These are phyloP conservation scores for Drosera capensis DNA, from an alignment of 148 eudicot genomes.

Conservation along the genomic window DNA sequence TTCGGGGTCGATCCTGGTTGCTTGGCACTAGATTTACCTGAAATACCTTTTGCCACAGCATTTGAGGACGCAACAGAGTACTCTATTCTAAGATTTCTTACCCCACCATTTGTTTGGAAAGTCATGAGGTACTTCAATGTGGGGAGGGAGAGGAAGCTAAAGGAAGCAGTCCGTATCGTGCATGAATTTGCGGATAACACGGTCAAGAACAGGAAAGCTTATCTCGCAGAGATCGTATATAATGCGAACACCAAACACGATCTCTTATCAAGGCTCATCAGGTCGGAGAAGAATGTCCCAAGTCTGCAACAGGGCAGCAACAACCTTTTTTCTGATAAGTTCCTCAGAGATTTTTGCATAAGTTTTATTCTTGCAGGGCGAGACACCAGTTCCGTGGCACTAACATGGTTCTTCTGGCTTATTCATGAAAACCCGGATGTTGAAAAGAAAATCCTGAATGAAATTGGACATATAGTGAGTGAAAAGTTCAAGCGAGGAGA, in stretches of 20 bases:
- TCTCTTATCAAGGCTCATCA: slow-evolving; percentile 39
- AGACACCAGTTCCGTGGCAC: slow-evolving; percentile 41
- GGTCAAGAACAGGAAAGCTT: slow-evolving; percentile 30
- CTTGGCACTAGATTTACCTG: slow-evolving; percentile 20
- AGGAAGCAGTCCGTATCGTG: slow-evolving; percentile 20
- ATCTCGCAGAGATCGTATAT: background rate
- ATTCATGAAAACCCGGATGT: slow-evolving; percentile 23
- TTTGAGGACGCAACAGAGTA: slow-evolving; percentile 41
- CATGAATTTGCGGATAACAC: slow-evolving; percentile 38
- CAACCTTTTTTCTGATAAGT: slow-evolving; percentile 15
- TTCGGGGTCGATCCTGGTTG: slow-evolving; percentile 46
- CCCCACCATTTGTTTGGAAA: slow-evolving; percentile 36
- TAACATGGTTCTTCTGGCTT: slow-evolving; percentile 50
- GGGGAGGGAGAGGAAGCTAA: slow-evolving; percentile 26
- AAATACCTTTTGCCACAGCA: slow-evolving; percentile 35
- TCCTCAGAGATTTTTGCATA: slow-evolving; percentile 35
- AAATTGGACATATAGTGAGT: slow-evolving; percentile 8
- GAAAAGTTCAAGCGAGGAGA: no score
- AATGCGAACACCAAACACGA: slow-evolving; percentile 6
- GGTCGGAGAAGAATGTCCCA: slow-evolving; percentile 4
- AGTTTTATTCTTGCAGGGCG: slow-evolving; percentile 49
- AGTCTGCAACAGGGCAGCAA: background rate
- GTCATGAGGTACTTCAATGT: slow-evolving; percentile 25
- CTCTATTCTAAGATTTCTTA: slow-evolving; percentile 27
- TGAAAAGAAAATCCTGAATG: slow-evolving; percentile 20